Conservation (phyloP, 129 eudicot genomes). For the Flaveria robusta region DNA sequence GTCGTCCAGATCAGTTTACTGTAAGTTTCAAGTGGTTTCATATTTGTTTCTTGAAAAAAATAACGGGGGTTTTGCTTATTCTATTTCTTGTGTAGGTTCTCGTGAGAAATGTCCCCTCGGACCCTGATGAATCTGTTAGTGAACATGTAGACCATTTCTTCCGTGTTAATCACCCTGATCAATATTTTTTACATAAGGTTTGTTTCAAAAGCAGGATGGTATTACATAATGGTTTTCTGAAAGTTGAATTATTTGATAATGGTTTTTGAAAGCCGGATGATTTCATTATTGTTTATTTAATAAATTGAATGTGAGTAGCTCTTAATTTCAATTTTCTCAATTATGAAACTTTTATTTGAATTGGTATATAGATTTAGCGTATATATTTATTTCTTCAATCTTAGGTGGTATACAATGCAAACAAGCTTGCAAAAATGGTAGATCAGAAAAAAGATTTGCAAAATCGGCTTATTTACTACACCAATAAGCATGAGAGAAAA, state of each 20-base stretch:
- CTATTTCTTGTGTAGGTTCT: slow-evolving; percentile 64
- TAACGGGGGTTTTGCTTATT: not conserved
- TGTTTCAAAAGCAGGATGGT: not conserved
- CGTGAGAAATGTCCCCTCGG: slow-evolving; percentile 91
- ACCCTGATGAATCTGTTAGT: slow-evolving; percentile 84
- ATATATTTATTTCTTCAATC: slow-evolving; percentile 16
- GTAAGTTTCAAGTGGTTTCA: slow-evolving; percentile 46
- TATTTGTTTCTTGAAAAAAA: not conserved
- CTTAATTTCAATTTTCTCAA: not conserved
- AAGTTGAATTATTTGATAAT: not conserved
- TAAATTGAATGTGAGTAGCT: not conserved
- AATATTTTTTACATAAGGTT: slow-evolving; percentile 85
- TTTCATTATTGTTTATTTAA: not conserved
- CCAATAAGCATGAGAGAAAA: slow-evolving; percentile 70
- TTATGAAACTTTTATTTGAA: not conserved
- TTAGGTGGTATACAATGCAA: slow-evolving; percentile 88
- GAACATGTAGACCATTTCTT: slow-evolving; percentile 96
- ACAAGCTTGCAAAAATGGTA: slow-evolving; percentile 76
- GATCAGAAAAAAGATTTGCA: slow-evolving; percentile 59
- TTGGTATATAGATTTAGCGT: not conserved
- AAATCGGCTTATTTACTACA: slow-evolving; percentile 80
- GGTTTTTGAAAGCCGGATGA: not conserved
- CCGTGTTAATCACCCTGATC: slow-evolving; percentile 86
- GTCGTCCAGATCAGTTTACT: slow-evolving; percentile 81
- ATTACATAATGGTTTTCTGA: not conserved